Percentiles rank a stretch among this genome's conserved stretches.
These are phyloP conservation scores for Sungouiella thailandica DNA, from an alignment of 805 yeast genomes.

Conservation along the genomic window DNA sequence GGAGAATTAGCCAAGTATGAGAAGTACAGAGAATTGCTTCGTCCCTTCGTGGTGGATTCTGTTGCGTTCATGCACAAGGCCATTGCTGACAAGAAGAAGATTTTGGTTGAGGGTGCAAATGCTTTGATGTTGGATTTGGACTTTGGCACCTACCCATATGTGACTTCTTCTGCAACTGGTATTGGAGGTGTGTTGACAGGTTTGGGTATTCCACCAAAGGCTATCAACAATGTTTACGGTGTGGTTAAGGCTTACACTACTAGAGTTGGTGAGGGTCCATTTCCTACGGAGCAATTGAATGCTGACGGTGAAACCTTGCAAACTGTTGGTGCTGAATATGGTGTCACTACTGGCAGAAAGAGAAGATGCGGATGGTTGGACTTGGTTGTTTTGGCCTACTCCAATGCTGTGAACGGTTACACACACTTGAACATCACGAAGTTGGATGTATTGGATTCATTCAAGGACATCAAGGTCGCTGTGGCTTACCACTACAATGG, in stretches of 20 bases:
- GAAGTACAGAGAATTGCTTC: slow-evolving; percentile 63
- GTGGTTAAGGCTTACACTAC: slow-evolving; percentile 98
- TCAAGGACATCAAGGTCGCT: slow-evolving; percentile 85
- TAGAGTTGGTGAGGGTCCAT: slow-evolving; percentile 98
- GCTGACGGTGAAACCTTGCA: slow-evolving; percentile 83
- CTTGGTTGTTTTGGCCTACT: slow-evolving; percentile 88
- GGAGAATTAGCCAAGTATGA: slow-evolving; percentile 76
- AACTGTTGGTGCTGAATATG: slow-evolving; percentile 88
- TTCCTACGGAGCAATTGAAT: slow-evolving; percentile 96
- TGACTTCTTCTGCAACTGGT: slow-evolving; percentile 92
- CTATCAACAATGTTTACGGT: slow-evolving; percentile 79
- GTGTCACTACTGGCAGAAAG: slow-evolving; percentile 98
- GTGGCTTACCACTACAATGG: slow-evolving; percentile 80
- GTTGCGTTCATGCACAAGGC: slow-evolving; percentile 81
- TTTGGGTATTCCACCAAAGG: slow-evolving; percentile 88
- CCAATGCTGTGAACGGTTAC: slow-evolving; percentile 90
- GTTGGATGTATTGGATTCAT: slow-evolving; percentile 88
- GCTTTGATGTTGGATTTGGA: slow-evolving; percentile 97
- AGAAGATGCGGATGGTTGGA: slow-evolving; percentile 99
- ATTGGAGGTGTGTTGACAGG: slow-evolving; percentile 98
- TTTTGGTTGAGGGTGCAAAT: slow-evolving; percentile 95
- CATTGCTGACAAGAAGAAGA: slow-evolving; percentile 69
- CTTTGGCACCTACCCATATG: slow-evolving; percentile 97
- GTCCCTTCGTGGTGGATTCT: slow-evolving; percentile 92
- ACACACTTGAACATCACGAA: slow-evolving; percentile 92